Base-by-base conservation (phyloP, 305 asterid genomes). In the Coffea humblotiana region DNA sequence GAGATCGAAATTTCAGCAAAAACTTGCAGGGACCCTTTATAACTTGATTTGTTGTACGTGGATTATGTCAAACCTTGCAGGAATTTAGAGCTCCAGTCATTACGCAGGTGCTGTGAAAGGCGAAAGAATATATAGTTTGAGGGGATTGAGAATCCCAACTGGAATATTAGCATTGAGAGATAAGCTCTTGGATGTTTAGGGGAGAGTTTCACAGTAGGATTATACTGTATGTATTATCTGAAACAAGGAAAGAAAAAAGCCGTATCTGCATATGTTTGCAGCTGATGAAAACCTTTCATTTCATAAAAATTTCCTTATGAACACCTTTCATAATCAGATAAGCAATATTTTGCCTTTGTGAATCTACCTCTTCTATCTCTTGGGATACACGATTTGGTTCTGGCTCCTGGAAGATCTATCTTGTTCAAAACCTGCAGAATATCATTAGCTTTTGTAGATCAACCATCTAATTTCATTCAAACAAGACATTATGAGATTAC, bases 391-490 rank as follows among this genome's bases (percentile, higher is more conserved):
- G 93, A 86, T 86, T 90, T 74, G 99, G 99, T 83, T 96, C 98
- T 74, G 99, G 99, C 98, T 80, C 99, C 98, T 77, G 99, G 99
- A 88, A 96, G 99, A 89, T 96, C 99, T 76, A 96, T 96, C 92
- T 96, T 96, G 93, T 96, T 96, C 86, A 96, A 85, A 87, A 96
- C 98, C 99, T 96, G 90, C 80, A 88, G 76, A 86, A 81, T 54
- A 78, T 40, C 73, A 76, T 75, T 71, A 63, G 77, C 74, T 83
- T 71, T 69, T 43, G 74, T 14, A 23, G n/a, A 76, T 58, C 35
- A 65, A 60, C 47, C 19, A 40, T 76, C 76, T 25, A 54, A 11
- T 43, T 75, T 15, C 12, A 56, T 18, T 19, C 32, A 16, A 21
- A 23, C 12, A 23, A 11, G 1, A 75, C 40, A 60, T 60, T 60